Percentiles rank a stretch among this genome's conserved stretches.
Conservation (phyloP, 2,329 filamentous ascomycete species). For the Epichloe brachyelytri region DNA sequence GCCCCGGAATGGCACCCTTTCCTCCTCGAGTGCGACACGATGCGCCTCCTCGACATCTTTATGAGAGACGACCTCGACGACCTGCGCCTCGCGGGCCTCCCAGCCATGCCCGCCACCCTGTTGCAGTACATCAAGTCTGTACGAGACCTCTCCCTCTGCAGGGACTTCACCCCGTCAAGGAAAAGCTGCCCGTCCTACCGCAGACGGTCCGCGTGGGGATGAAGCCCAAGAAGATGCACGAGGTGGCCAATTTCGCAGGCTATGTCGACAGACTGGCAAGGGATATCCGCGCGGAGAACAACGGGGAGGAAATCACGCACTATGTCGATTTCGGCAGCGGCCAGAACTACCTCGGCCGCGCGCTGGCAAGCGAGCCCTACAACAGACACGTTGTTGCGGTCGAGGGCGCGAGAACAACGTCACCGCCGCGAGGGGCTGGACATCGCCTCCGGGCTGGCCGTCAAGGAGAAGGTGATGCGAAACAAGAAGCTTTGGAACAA, state of each 20-base stretch:
- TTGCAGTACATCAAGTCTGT: conserved; percentile 61
- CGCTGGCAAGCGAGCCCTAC: conserved; percentile 74
- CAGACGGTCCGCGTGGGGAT: conserved; percentile 73
- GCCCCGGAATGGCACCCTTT: conserved; percentile 73
- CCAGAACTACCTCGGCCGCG: conserved; percentile 87
- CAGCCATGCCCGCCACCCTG: conserved; percentile 41
- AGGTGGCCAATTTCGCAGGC: conserved; percentile 80
- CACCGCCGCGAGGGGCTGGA: conserved; percentile 72
- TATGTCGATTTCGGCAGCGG: conserved; percentile 93
- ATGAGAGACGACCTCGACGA: conserved; percentile 59
- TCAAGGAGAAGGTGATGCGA: conserved; percentile 58
- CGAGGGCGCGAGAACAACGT: conserved; percentile 83
- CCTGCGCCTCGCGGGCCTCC: conserved; percentile 13
- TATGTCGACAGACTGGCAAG: conserved; percentile 55
- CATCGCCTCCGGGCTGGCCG: conserved; percentile 62
- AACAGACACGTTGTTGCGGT: conserved; percentile 81
- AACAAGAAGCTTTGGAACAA: conserved; percentile 71
- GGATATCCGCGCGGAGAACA: conserved; percentile 36
- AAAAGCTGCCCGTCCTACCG: conserved; percentile 45
- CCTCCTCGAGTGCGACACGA: conserved; percentile 56
- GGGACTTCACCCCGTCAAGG: conserved; percentile 39
- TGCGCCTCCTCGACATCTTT: conserved; percentile 67
- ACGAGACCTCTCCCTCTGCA: conserved; percentile 51
- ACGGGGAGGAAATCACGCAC: conserved; percentile 57
- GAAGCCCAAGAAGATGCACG: conserved; percentile 91